phyloP scores from a whole-genome alignment of 768 basidiomycete genomes.

The Collybia mongolica region DNA sequence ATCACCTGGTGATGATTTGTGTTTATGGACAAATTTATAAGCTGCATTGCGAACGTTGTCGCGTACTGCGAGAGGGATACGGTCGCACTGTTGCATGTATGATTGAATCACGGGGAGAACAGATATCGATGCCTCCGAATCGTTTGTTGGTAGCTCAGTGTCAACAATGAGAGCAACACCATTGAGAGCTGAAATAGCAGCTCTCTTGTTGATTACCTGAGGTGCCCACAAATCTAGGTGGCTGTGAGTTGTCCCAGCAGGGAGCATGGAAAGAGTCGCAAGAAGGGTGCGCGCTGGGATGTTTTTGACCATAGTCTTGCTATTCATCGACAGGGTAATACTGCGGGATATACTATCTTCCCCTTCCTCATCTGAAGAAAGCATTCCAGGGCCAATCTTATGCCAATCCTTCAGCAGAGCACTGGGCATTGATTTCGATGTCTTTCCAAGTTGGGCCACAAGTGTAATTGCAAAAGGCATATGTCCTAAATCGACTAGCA shows the following conservation, averaged over 20 bases:
- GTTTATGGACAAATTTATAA: conserved; percentile 11
- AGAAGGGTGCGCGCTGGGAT: conserved; percentile 10
- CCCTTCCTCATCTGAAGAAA: conserved; percentile 4
- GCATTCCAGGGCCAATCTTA: not conserved
- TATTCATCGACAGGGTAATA: conserved; percentile 8
- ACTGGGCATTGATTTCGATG: not conserved
- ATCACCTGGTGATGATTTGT: conserved; percentile 9
- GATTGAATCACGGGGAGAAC: conserved; percentile 19
- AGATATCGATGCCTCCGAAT: conserved; percentile 3
- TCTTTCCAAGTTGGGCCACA: conserved; percentile 22
- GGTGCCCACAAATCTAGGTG: conserved; percentile 12
- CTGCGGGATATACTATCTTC: conserved; percentile 7
- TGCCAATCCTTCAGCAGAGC: conserved; percentile 3
- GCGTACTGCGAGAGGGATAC: conserved; percentile 3
- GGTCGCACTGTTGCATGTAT: conserved; percentile 13
- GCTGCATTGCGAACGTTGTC: conserved; percentile 8
- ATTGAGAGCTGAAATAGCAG: conserved; percentile 7
- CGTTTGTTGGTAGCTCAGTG: not conserved
- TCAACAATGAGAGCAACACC: conserved; percentile 2
- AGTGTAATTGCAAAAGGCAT: conserved; percentile 33
- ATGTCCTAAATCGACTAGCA: conserved; percentile 22
- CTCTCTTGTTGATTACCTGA: not conserved
- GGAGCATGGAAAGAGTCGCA: conserved; percentile 21
- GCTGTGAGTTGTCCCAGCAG: conserved; percentile 16
- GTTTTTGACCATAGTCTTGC: conserved; percentile 1